Base-by-base conservation (phyloP, 305 asterid species). In the Solanum hybrid region DNA sequence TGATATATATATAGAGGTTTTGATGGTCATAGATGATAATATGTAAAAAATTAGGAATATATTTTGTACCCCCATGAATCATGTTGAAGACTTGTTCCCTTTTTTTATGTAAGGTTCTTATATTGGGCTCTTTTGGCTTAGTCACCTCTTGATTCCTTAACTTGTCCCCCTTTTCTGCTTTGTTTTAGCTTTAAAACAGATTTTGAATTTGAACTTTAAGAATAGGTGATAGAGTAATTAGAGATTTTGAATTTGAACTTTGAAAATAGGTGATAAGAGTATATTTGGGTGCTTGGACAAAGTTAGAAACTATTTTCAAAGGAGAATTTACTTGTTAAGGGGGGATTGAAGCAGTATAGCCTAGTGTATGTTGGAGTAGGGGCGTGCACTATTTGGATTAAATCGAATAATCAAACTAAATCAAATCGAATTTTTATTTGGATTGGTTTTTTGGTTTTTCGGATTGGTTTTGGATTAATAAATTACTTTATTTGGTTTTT, bases 11-110 rank as follows among this genome's bases (percentile, higher is more conserved):
- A n/a, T n/a, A n/a, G n/a, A 84, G 7, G 26, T 15, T 85, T 88
- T 32, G 51, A 27, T 51, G 61, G 87, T 91, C 91, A 91, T 91
- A 92, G 91, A 85, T 22, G 80, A 81, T 89, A 29, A 7, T 57
- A 34, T 72, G 9, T 31, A 78, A 22, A 20, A 86, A 70, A 5
- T 31, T 70, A 57, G 70, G 77, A 27, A 11, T 57, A 34, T 85
- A 31, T 85, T 85, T 85, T 32, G 88, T 61, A 22, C n/a, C 20
- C 73, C 77, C 33, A 11, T 22, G 20, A 79, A 79, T 79, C 84
- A 79, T 22, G 88, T 3, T 85, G 78, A 85, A 57, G 41, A 85
- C 9, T 61, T 5, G 51, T 32, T 57, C 45, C 72, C 14, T 61
- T 61, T 85, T 37, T 32, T 65, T 22, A 57, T 86, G 88, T 22